Conservation (phyloP, 2,329 filamentous ascomycete species). For the Acrocalymma vagum region DNA sequence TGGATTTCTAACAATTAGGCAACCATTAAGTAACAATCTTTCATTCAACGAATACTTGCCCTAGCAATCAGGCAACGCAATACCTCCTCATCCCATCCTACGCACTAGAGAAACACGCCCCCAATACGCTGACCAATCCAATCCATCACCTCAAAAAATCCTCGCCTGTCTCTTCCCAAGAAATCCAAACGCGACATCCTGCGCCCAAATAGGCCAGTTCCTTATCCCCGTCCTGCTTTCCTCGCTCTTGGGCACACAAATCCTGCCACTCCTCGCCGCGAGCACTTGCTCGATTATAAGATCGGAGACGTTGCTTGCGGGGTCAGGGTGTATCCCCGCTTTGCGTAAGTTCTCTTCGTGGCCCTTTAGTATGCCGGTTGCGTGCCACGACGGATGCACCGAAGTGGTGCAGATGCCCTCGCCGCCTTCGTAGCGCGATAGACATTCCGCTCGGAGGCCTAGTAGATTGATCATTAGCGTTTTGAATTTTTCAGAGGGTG, state of each 20-base stretch:
- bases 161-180: slow-evolving; percentile 13
- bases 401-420: slow-evolving; percentile 36
- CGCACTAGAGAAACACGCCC: too few species aligned
- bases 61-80: too few species aligned
- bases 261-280: slow-evolving; percentile 26
- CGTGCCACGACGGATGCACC: slow-evolving; percentile 37
- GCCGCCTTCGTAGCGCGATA: slow-evolving; percentile 31
- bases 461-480: too few species aligned
- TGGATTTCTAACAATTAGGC: too few species aligned
- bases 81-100: too few species aligned
- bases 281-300: slow-evolving; percentile 35
- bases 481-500: slow-evolving; percentile 23
- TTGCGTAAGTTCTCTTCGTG: slow-evolving; percentile 19
- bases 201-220: slow-evolving; percentile 32
- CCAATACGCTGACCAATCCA: too few species aligned
- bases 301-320: slow-evolving; percentile 28
- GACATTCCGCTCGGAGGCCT: slow-evolving; percentile 36
- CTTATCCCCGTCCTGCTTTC: slow-evolving; percentile 20
- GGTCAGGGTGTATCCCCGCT: slow-evolving; percentile 22
- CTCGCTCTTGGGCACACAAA: slow-evolving; percentile 27
- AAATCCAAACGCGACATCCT: slow-evolving; percentile 29
- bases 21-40: too few species aligned
- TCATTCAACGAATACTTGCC: too few species aligned
- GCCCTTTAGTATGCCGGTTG: slow-evolving; percentile 33
- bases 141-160: too few species aligned